Percentiles rank a stretch among this genome's conserved stretches.
Conservation (phyloP, 2,329 filamentous ascomycete genomes). For the Penicillium brasilianum region DNA sequence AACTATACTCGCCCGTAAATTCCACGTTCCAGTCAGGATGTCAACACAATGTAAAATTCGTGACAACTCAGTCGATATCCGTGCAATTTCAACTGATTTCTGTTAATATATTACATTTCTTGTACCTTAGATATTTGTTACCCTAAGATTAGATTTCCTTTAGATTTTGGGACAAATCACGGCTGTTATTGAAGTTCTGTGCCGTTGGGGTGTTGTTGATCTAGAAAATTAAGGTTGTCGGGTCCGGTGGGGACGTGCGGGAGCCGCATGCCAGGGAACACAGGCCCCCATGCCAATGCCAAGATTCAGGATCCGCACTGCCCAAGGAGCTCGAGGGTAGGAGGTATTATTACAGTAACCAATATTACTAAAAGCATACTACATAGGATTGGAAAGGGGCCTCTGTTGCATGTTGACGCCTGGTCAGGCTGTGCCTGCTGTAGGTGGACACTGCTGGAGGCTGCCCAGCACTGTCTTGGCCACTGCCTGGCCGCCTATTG, state of each 20-base stretch:
- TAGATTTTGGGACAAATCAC: not conserved
- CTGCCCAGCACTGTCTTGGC: not conserved
- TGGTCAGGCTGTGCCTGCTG: not conserved
- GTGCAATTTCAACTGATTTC: not conserved
- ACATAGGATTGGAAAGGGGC: too few species aligned
- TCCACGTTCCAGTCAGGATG: too few species aligned
- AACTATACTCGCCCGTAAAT: not conserved
- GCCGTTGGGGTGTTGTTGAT: not conserved
- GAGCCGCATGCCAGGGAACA: slow-evolving; percentile 6
- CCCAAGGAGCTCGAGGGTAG: not conserved
- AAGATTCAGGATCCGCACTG: not conserved
- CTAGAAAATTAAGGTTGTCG: slow-evolving; percentile 19
- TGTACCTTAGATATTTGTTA: not conserved
- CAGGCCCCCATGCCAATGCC: not conserved
- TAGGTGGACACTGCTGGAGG: not conserved
- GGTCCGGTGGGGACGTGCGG: slow-evolving; percentile 13
- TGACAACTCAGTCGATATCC: not conserved
- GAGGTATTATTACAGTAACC: not conserved
- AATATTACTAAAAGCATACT: not conserved
- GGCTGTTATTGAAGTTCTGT: not conserved
- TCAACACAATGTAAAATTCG: not conserved
- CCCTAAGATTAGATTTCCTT: not conserved
- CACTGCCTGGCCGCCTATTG: not conserved
- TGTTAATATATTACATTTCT: not conserved
- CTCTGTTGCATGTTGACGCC: too few species aligned